Evolutionary conservation across 345 rosid genomes (phyloP).

Genomic region (Salix caprea): DNA sequence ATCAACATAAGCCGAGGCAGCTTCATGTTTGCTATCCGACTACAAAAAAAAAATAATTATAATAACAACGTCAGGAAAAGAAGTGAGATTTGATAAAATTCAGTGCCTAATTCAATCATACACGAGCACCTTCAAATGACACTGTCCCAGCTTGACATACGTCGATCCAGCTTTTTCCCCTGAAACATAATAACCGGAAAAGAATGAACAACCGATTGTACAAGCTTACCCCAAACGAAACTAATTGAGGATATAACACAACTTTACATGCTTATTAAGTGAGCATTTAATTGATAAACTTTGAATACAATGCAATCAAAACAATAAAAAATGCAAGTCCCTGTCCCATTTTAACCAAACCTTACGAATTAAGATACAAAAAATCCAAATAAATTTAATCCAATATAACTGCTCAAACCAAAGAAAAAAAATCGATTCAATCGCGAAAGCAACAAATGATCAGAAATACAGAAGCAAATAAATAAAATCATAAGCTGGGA

Average conservation of each 20-base stretch:
- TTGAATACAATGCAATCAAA: background rate
- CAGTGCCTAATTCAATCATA: background rate
- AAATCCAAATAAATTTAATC: too few species aligned
- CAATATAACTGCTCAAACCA: too few species aligned
- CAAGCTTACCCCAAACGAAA: background rate
- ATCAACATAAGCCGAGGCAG: slow-evolving; percentile 76
- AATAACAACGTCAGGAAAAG: background rate
- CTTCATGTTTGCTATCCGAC: slow-evolving; percentile 87
- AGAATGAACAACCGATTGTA: background rate
- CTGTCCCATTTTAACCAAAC: background rate
- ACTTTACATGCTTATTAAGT: background rate
- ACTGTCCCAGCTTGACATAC: slow-evolving; percentile 63
- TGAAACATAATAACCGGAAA: slow-evolving; percentile 20
- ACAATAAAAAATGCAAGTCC: background rate
- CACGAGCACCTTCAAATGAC: slow-evolving; percentile 58
- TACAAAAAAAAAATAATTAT: slow-evolving; percentile 23
- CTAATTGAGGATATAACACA: background rate
- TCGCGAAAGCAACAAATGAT: too few species aligned
- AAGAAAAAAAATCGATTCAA: too few species aligned
- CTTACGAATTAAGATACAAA: too few species aligned
- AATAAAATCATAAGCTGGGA: background rate
- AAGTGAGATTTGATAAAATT: background rate
- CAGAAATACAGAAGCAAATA: background rate
- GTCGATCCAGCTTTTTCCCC: slow-evolving; percentile 84
- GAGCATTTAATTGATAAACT: background rate